Evolutionary conservation across 306 rosid genomes (phyloP), one percentile per base, ranked within the genome.

Genomic region (Dryas octopetala): DNA sequence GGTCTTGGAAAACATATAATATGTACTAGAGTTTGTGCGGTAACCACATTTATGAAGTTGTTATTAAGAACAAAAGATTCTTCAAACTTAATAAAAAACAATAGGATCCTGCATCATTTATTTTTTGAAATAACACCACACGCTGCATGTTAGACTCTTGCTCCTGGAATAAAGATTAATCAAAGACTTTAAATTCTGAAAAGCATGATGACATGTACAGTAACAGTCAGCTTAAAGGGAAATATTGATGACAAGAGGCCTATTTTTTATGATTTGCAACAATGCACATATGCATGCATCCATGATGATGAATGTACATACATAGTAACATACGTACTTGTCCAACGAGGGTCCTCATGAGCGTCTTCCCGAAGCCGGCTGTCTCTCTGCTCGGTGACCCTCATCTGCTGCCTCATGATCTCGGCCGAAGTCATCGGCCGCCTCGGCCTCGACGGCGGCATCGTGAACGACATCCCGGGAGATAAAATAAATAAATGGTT

Each of bases 401-500:
- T 85, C 99, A 95, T 95, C 58, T 95, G 98, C 28, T 92, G 98
- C 74, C 98, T 88, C 99, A 95, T 92, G 80, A 95, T 95, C 90
- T 95, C 99, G 0, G 99, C 99, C 1, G 99, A 95, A 9, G 99
- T 95, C 99, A 95, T 92, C 0, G 99, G 99, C 66, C 99, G 82
- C 17, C 97, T 83, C 0, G 93, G 91, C 79, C 97, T 85, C 0
- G 60, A 16, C 10, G 69, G 78, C 2, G 90, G 84, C 53, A 78
- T 11, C 3, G 82, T 81, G 65, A 62, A 54, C 8, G 89, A 68
- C 66, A 75, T 59, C 1, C 74, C 62, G 43, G 43, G 86, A 0
- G 88, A 74, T 19, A 19, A 19, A 19, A 19, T 19, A 19, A 19
- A 19, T 19, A 19, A 19, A 19, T 19, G 19, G 19, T 19, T 19